A percentile compares a stretch with the other conserved stretches of the same genome.
phyloP scores from a whole-genome alignment of 305 asterid species.

The Solanum hybrid region DNA sequence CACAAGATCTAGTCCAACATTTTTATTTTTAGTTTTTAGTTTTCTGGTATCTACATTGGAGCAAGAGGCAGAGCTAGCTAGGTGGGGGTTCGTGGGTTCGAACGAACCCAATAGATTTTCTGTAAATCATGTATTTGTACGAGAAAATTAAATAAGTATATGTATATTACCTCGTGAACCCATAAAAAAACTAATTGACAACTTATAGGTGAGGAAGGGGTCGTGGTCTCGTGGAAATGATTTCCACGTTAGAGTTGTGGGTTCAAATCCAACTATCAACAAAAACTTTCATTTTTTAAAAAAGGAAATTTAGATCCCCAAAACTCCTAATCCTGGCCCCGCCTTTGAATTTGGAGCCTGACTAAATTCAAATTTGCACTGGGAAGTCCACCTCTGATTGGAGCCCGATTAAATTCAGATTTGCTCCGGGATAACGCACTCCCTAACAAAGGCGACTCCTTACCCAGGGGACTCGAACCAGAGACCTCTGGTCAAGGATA shows the following conservation, averaged over 20 bases:
- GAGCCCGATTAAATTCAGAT: background rate
- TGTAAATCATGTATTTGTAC: too few relatives aligned
- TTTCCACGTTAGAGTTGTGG: background rate
- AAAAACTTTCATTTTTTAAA: too few relatives aligned
- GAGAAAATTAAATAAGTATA: too few relatives aligned
- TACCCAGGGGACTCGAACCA: background rate
- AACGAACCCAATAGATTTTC: background rate
- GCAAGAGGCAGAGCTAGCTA: background rate
- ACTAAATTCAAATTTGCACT: too few relatives aligned
- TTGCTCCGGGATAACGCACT: background rate
- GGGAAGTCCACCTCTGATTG: background rate
- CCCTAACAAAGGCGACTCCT: background rate
- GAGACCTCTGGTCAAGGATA: too few relatives aligned
- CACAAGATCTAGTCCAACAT: background rate
- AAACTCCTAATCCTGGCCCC: background rate
- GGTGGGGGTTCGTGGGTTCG: background rate
- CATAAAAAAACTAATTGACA: background rate
- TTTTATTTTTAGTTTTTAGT: too few relatives aligned
- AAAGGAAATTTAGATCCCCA: background rate
- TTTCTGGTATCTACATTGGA: background rate
- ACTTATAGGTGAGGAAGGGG: background rate
- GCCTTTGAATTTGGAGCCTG: background rate
- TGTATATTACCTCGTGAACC: background rate
- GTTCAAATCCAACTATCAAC: background rate
- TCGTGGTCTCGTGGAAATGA: background rate